These are phyloP conservation scores for Acacia melanoxylon DNA, from an alignment of 306 rosid species.

Conservation along the genomic window DNA sequence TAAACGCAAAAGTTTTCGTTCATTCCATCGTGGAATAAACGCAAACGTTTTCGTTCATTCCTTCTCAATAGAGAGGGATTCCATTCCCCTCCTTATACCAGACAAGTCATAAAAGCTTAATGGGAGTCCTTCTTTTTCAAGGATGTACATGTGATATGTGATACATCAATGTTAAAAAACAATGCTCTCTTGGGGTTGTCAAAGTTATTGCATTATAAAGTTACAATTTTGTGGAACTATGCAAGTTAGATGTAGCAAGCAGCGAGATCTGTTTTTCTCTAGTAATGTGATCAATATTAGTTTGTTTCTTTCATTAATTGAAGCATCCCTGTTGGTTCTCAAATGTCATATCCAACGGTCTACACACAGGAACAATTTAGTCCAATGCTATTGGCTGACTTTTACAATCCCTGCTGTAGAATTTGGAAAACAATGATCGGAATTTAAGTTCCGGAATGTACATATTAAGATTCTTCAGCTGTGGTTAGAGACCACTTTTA, in stretches of 20 bases:
- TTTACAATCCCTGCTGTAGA: background rate
- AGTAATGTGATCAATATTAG: background rate
- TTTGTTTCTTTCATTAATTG: background rate
- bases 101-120: conserved; percentile 9
- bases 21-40: background rate
- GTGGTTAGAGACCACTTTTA: background rate
- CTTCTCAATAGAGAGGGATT: background rate
- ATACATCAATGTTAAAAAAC: background rate
- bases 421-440: background rate
- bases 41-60: background rate
- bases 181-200: background rate
- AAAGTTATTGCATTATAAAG: background rate
- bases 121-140: background rate
- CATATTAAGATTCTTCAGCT: background rate
- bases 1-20: background rate
- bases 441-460: background rate
- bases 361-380: background rate
- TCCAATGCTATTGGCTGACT: background rate
- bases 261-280: background rate
- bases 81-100: background rate
- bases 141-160: background rate
- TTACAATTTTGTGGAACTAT: background rate
- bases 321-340: background rate
- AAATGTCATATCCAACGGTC: background rate
- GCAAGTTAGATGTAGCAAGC: background rate